Evolutionary conservation across 805 yeast species (phyloP).

Genomic region (Scheffersomyces lignosus): DNA sequence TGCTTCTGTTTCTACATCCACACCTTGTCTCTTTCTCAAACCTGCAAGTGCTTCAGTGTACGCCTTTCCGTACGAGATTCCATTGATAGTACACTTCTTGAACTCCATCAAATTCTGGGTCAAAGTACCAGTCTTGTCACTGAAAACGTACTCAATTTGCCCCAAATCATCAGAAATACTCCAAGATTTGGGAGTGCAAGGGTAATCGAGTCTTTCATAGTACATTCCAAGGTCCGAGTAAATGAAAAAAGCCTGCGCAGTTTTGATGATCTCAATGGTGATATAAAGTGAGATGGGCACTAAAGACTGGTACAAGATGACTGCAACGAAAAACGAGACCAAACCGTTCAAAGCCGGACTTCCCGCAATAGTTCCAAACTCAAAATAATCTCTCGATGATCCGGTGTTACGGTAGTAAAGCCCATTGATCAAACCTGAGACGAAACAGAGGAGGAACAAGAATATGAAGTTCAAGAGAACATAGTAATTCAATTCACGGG

Average conservation of each 20-base stretch:
- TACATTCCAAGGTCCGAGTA: conserved; percentile 71
- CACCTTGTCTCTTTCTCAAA: conserved; percentile 62
- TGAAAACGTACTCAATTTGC: conserved; percentile 77
- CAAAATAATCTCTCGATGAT: conserved; percentile 56
- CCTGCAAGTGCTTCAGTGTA: conserved; percentile 81
- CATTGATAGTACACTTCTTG: conserved; percentile 70
- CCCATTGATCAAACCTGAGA: conserved; percentile 72
- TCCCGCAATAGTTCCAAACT: conserved; percentile 59
- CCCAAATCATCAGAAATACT: conserved; percentile 82
- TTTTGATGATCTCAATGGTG: conserved; percentile 76
- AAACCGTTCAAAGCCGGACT: conserved; percentile 65
- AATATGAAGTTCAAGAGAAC: conserved; percentile 63
- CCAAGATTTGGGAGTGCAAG: conserved; percentile 83
- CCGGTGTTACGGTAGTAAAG: conserved; percentile 46
- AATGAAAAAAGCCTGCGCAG: conserved; percentile 74
- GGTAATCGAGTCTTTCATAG: conserved; percentile 65
- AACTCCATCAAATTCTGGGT: conserved; percentile 86
- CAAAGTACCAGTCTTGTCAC: conserved; percentile 83
- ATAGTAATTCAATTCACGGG: conserved; percentile 64
- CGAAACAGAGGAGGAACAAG: conserved; percentile 64
- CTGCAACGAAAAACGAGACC: conserved; percentile 67
- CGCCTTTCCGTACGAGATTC: conserved; percentile 68
- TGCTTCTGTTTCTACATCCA: conserved; percentile 54
- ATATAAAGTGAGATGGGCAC: conserved; percentile 81
- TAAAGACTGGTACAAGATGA: conserved; percentile 72